Evolutionary conservation across 768 basidiomycete genomes (phyloP), one percentile per base, ranked within the genome.

Genomic region (Mycena polygramma): DNA sequence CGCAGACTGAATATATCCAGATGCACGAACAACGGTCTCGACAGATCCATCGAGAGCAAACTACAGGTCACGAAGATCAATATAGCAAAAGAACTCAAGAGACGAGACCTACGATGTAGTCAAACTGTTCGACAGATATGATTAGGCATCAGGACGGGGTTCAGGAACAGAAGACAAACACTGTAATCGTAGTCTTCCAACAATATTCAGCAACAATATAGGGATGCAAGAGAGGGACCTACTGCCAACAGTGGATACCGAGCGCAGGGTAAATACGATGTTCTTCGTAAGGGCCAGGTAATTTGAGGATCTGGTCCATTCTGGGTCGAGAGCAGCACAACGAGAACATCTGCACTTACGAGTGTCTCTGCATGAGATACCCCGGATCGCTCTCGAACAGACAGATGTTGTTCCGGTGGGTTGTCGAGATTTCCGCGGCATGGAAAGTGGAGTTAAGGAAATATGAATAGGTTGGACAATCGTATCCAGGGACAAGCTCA

Each of bases 31-130:
- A 0, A 84, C 78, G 17, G 87, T 84, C 76, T 89, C 88, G 35
- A 89, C 82, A 0, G 87, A 87, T 22, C 88, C 87, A 68, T 89
- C 88, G 39, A 87, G 68, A 59, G 84, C 81, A 78, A 89, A 88
- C 26, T 73, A 30, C 30, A 30, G 3, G 30, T 30, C 30, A 6
- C 15, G 41, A 41, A 41, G 41, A 41, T 41, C 4, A 41, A 22
- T 7, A 36, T 17, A 24, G 20, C 0, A n/a, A 20, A 14, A 17
- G 19, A 14, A 22, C 7, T 13, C 1, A 24, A 17, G 14, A 15
- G 17, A 39, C 36, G 26, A 36, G 1, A 62, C 71, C 83, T 84
- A 77, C 65, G 17, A 62, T 30, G 46, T 88, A 89, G 69, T 88
- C 88, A 72, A 89, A 89, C 84, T 84, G 36, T 39, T 41, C 7